Evolutionary conservation across 2,329 filamentous ascomycete genomes (phyloP).

Genomic region (Trichophyton benhamiae): DNA sequence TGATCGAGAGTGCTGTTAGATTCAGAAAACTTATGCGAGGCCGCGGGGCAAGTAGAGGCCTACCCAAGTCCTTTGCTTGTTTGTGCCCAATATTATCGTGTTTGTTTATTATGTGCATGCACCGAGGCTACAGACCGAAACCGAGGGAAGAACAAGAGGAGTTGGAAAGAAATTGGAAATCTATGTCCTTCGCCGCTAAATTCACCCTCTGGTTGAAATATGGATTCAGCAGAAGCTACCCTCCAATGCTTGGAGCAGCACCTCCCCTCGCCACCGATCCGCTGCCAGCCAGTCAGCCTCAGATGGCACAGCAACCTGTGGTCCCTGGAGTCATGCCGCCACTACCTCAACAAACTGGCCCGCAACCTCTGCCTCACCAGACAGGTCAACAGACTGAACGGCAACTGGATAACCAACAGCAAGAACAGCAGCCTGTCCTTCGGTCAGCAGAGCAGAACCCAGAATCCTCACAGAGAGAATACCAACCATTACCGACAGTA

Average conservation of each 20-base stretch:
- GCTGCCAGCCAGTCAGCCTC: background rate
- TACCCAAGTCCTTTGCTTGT: background rate
- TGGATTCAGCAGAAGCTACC: constrained; percentile 1
- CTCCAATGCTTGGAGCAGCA: background rate
- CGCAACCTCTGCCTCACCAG: background rate
- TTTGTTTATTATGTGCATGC: constrained; percentile 1
- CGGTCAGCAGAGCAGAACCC: background rate
- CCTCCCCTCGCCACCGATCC: constrained; percentile 1
- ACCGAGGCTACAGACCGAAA: background rate
- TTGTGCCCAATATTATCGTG: background rate
- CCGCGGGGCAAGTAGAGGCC: background rate
- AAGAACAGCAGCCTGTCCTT: background rate
- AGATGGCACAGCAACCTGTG: background rate
- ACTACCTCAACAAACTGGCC: background rate
- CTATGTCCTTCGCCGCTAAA: background rate
- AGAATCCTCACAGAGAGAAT: background rate
- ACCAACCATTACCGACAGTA: background rate
- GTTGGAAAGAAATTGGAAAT: constrained; percentile 2
- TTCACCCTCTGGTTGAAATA: constrained; percentile 1
- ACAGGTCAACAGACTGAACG: background rate
- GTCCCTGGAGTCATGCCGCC: background rate
- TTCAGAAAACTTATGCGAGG: constrained; percentile 1
- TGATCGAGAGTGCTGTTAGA: background rate
- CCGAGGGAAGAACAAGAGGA: background rate
- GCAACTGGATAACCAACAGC: background rate